Conservation (phyloP, 2,329 filamentous ascomycete genomes). For the Penicillium vulpinum region DNA sequence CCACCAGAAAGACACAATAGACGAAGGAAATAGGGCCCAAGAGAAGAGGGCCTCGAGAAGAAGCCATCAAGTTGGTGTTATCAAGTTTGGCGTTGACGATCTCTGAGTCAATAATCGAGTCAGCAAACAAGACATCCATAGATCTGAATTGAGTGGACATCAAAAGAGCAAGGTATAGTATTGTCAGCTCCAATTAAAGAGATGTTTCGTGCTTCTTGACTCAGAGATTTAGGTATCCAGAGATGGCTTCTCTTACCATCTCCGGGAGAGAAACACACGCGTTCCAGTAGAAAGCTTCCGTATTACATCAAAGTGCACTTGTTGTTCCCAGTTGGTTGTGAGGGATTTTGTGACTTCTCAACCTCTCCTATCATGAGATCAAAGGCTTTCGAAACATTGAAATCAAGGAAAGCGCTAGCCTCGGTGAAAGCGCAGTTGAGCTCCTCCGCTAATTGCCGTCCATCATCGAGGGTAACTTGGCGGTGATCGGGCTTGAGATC, state of each 20-base stretch:
- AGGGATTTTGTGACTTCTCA: conserved; percentile 89
- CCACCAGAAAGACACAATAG: conserved; percentile 15
- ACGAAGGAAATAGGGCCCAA: conserved; percentile 5
- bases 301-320: conserved; percentile 86
- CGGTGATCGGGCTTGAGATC: conserved; percentile 90
- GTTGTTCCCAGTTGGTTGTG: conserved; percentile 73
- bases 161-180: background rate
- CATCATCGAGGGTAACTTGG: conserved; percentile 83
- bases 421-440: conserved; percentile 94
- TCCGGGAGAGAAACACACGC: background rate
- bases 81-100: background rate
- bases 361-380: conserved; percentile 93
- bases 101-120: conserved; percentile 1
- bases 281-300: background rate
- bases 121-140: conserved; percentile 1
- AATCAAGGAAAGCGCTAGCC: conserved; percentile 88
- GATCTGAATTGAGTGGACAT: conserved; percentile 4
- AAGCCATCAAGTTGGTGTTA: background rate
- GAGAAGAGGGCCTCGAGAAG: background rate
- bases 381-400: conserved; percentile 89
- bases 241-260: conserved; percentile 8
- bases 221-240: background rate
- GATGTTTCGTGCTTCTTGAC: background rate
- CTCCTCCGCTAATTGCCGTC: conserved; percentile 78
- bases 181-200: background rate